phyloP scores from a whole-genome alignment of 129 eudicot genomes.

The Silybum marianum region DNA sequence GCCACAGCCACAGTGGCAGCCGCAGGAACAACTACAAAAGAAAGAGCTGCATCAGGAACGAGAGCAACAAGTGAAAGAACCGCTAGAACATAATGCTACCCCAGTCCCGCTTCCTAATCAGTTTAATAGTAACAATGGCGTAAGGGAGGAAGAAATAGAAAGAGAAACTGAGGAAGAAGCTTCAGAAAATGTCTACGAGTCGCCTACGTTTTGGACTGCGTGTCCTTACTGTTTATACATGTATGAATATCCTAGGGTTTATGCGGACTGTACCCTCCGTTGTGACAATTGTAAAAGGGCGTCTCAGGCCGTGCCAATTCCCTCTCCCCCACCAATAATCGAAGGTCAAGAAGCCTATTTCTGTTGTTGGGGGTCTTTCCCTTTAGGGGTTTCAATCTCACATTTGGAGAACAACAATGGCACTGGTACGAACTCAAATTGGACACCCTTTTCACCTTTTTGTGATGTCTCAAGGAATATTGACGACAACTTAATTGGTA shows the following conservation, averaged over 20 bases:
- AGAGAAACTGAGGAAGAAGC: not conserved
- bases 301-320: slow-evolving; percentile 67
- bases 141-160: slow-evolving; percentile 31
- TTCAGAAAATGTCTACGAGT: slow-evolving; percentile 31
- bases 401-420: slow-evolving; percentile 46
- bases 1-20: slow-evolving; percentile 1
- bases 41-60: not conserved
- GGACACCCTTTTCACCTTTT: slow-evolving; percentile 86
- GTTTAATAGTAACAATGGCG: slow-evolving; percentile 30
- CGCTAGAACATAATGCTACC: slow-evolving; percentile 14
- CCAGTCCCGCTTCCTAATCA: not conserved
- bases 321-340: slow-evolving; percentile 56
- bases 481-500: slow-evolving; percentile 27
- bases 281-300: slow-evolving; percentile 83
- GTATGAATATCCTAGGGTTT: slow-evolving; percentile 68
- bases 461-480: slow-evolving; percentile 34
- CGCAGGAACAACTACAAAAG: not conserved
- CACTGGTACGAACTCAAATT: slow-evolving; percentile 30
- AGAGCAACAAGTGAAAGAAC: not conserved
- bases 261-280: slow-evolving; percentile 64
- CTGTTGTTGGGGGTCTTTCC: slow-evolving; percentile 81
- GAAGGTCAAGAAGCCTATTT: slow-evolving; percentile 56
- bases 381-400: slow-evolving; percentile 65
- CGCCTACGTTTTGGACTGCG: slow-evolving; percentile 73
- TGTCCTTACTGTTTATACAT: slow-evolving; percentile 82